Evolutionary conservation across 306 rosid species (phyloP).

Genomic region (Cucumis hystrix): DNA sequence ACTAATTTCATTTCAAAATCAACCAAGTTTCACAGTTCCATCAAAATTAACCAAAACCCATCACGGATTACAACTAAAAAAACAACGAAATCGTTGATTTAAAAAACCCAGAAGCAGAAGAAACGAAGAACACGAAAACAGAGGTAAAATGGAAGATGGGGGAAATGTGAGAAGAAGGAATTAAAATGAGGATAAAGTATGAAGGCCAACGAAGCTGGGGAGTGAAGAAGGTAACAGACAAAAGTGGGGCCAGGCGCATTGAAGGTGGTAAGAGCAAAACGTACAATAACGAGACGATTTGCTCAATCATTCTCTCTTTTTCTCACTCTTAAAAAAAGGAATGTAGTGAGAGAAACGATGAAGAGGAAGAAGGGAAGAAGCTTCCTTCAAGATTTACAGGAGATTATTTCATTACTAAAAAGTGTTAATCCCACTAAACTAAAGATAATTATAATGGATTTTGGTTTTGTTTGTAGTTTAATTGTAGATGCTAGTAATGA

Average conservation of each 20-base stretch:
- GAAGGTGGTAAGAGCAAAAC: not conserved
- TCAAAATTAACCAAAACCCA: not conserved
- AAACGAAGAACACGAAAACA: not conserved
- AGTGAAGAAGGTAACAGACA: constrained; percentile 10
- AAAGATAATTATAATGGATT: not conserved
- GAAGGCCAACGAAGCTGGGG: not conserved
- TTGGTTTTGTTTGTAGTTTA: not conserved
- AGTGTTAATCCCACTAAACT: not conserved
- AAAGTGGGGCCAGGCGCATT: constrained; percentile 19
- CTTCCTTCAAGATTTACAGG: not conserved
- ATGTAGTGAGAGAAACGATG: not conserved
- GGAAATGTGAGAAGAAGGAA: not conserved
- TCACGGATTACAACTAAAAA: not conserved
- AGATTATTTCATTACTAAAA: not conserved
- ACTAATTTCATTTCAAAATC: not conserved
- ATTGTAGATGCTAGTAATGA: too few relatives aligned
- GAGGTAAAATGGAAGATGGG: not conserved
- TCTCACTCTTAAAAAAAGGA: not conserved
- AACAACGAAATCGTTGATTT: not conserved
- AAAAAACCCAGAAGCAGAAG: not conserved
- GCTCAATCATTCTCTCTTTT: constrained; percentile 2
- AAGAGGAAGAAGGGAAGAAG: not conserved
- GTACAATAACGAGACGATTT: not conserved
- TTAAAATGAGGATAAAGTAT: not conserved
- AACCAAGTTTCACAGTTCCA: not conserved